Base-by-base conservation (phyloP, 208 protist species). In the Leishmania aethiopica region DNA sequence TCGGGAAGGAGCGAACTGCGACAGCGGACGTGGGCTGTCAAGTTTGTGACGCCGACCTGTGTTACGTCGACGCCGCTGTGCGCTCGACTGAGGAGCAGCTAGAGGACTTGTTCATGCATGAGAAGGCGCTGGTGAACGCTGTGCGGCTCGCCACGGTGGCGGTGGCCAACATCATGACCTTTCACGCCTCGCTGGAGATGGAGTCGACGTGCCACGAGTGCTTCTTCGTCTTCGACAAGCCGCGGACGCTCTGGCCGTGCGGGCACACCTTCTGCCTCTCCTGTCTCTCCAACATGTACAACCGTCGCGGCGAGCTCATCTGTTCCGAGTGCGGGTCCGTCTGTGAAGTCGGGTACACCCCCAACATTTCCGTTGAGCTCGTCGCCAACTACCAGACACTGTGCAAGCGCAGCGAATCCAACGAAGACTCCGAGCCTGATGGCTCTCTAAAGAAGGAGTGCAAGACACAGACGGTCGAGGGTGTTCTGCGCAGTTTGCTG, bases 181-280 rank as follows among this genome's bases (percentile, higher is more conserved):
- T 97, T 78, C 93, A 97, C 83, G 83, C 93, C 13, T 94, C 91
- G 49, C 85, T 97, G n/a, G 92, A 95, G 85, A 77, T 97, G 77
- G 94, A 97, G 86, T 91, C 91, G 19, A 97, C 94, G 25, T 97
- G 94, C 82, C 94, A 90, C 82, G 88, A 92, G 88, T 97, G 94
- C 78, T 96, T 97, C 79, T 96, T 86, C 70, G 83, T 97, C 28
- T 97, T 95, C 83, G 91, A 95, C 67, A 84, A 87, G 73, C 93
- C 94, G 13, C 92, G 92, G 64, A 96, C 93, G 45, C 80, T 97
- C 42, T 97, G 95, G 93, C 95, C 95, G 13, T 97, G 95, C 80
- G 95, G 95, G 28, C 95, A 97, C 91, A 95, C 93, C 32, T 97
- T 97, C 75, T 97, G 95, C 72, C 86, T 92, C 69, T 79, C 84